Percentiles rank a stretch among this genome's conserved stretches.
These are phyloP conservation scores for Camelina neglecta DNA, from an alignment of 345 rosid species.

Conservation along the genomic window DNA sequence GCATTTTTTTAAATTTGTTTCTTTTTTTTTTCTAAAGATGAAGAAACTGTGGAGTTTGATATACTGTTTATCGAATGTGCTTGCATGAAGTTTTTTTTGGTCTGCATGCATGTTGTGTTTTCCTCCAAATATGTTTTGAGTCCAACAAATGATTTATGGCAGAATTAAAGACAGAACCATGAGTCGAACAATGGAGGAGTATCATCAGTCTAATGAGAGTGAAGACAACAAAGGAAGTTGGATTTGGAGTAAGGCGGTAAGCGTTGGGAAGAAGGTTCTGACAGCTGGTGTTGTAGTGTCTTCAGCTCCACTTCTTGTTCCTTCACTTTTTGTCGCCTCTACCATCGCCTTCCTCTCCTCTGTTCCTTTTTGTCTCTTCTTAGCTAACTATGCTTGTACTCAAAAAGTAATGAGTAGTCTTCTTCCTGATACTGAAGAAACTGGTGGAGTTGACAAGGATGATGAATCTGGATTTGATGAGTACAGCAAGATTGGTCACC, in stretches of 20 bases:
- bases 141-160: background rate
- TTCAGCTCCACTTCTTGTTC: constrained; percentile 71
- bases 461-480: constrained; percentile 28
- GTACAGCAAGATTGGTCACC: constrained; percentile 23
- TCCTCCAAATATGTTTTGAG: background rate
- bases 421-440: constrained; percentile 50
- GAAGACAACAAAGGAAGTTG: constrained; percentile 49
- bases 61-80: background rate
- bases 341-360: constrained; percentile 66
- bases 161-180: constrained; percentile 52
- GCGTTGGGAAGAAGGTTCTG: constrained; percentile 67
- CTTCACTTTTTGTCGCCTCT: constrained; percentile 63
- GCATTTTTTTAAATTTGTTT: background rate
- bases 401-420: constrained; percentile 67
- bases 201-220: constrained; percentile 36
- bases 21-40: background rate
- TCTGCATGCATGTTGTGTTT: background rate
- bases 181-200: constrained; percentile 21
- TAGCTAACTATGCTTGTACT: constrained; percentile 79
- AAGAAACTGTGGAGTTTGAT: background rate
- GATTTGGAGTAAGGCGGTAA: constrained; percentile 56
- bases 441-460: constrained; percentile 6
- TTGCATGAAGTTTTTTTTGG: constrained; percentile 19
- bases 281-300: constrained; percentile 63
- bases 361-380: constrained; percentile 68